Evolutionary conservation across 306 rosid species (phyloP), one percentile per base, ranked within the genome.

Genomic region (Pterocarpus santalinus): DNA sequence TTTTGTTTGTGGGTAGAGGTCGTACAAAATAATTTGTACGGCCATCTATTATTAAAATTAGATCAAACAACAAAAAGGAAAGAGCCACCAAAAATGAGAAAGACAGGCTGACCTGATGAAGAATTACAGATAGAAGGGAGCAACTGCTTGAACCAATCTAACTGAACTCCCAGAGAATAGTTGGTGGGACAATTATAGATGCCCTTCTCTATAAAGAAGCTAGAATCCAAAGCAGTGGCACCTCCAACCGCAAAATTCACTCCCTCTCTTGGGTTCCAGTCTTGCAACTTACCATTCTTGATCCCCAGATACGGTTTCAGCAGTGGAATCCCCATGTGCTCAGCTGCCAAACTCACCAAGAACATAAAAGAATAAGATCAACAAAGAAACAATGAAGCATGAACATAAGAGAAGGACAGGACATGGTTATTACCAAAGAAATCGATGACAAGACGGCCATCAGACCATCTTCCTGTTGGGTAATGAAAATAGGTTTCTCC

Each of bases 241-340:
- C 90, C 90, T 4, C 6, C 22, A 5, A 87, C 85, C 0, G 88
- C 88, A 11, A 87, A 87, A 72, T 87, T 87, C 62, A 85, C 58
- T 5, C 88, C 88, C 41, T 58, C 76, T 8, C n/a, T 2, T 1
- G 64, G 32, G 7, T 34, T 69, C 64, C 35, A 38, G 5, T 78
- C 69, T 17, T 41, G 60, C 41, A 47, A 51, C 36, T 65, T 34
- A 1, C 30, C 41, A 28, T 30, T 77, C 43, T 65, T 49, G 8
- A 68, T 4, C 38, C 55, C 78, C 5, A 82, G 70, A 44, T 85
- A 85, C 3, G 88, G 87, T 22, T 47, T 69, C 38, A 85, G 41
- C 1, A 79, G 49, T 8, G 87, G 85, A 52, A 85, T 43, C 39
- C 88, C 88, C 44, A 82, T 22, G 0, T 35, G 55, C 69, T 85